Evolutionary conservation across 139 green algal genomes (phyloP), one percentile per base, ranked within the genome.

Genomic region (Trebouxia sp.): DNA sequence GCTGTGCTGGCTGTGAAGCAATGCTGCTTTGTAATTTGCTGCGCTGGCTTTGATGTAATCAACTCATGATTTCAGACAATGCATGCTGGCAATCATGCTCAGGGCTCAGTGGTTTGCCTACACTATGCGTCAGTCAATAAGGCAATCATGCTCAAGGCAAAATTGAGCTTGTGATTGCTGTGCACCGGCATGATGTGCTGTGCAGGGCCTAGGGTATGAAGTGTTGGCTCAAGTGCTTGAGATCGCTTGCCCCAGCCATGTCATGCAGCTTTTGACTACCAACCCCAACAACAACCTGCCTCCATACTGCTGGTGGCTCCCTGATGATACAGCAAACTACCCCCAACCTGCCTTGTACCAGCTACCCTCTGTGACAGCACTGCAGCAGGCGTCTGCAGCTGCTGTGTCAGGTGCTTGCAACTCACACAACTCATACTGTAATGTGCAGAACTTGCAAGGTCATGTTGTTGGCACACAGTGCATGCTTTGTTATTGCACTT

Each of bases 191-290:
- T 39, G 42, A 5, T 58, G 28, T 5, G 20, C 17, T 14, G 0
- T 65, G 58, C 85, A 89, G 65, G 93, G 94, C 0, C 32, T 95
- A 10, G 94, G 94, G 0, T 84, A 93, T 45, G 93, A 97, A 24
- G 53, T 96, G 26, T 80, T 96, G 51, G 55, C 62, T 0, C 84
- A 91, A 56, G 37, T 93, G 30, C 78, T 97, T 37, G 41, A 58
- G 0, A 24, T 24, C 6, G 8, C 88, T 17, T 55, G 37, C 26
- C 90, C 89, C 15, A 91, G 79, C 5, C 90, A 95, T 76, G 32
- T 91, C n/a, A 43, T 93, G 22, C 56, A 89, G 75, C 50, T 95
- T 22, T 65, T 81, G 8, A 82, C 70, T 4, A 3, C 66, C 15
- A 85, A 91, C 43, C 67, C 81, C 14, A 81, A 78, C 42, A 90